phyloP scores from a whole-genome alignment of 768 basidiomycete species.

The Suillus decipiens region DNA sequence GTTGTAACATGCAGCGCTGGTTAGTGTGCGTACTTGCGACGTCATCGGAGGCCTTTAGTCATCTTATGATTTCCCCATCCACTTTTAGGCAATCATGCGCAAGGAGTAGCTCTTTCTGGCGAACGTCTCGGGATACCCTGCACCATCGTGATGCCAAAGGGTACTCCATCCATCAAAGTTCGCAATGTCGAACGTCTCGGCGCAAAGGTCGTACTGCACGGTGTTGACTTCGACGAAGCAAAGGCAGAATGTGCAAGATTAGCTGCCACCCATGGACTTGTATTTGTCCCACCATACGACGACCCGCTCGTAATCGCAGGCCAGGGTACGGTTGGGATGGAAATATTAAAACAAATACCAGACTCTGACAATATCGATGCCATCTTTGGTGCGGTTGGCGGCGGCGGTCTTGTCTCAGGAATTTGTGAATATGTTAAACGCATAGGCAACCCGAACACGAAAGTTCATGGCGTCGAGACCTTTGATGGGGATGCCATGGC shows the following conservation, averaged over 20 bases:
- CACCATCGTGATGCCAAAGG: conserved; percentile 98
- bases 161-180: conserved; percentile 95
- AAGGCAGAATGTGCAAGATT: conserved; percentile 92
- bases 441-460: conserved; percentile 81
- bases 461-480: conserved; percentile 92
- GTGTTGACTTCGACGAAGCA: conserved; percentile 93
- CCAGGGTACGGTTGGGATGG: conserved; percentile 93
- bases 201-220: conserved; percentile 92
- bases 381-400: conserved; percentile 91
- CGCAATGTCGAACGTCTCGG: conserved; percentile 93
- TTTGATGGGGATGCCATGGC: conserved; percentile 94
- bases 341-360: conserved; percentile 87
- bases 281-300: conserved; percentile 96
- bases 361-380: conserved; percentile 76
- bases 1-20: conserved; percentile 98
- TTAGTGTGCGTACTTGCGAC: conserved; percentile 61
- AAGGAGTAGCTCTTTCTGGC: conserved; percentile 97
- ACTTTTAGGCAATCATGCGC: conserved; percentile 89
- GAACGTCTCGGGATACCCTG: conserved; percentile 85
- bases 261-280: conserved; percentile 70
- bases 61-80: not conserved
- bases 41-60: not conserved
- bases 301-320: conserved; percentile 97
- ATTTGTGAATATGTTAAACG: conserved; percentile 91
- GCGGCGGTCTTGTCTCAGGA: conserved; percentile 91